Percentiles rank a stretch among this genome's conserved stretches.
These are phyloP conservation scores for Trichoderma koningii DNA, from an alignment of 2,329 filamentous ascomycete genomes.

Conservation along the genomic window DNA sequence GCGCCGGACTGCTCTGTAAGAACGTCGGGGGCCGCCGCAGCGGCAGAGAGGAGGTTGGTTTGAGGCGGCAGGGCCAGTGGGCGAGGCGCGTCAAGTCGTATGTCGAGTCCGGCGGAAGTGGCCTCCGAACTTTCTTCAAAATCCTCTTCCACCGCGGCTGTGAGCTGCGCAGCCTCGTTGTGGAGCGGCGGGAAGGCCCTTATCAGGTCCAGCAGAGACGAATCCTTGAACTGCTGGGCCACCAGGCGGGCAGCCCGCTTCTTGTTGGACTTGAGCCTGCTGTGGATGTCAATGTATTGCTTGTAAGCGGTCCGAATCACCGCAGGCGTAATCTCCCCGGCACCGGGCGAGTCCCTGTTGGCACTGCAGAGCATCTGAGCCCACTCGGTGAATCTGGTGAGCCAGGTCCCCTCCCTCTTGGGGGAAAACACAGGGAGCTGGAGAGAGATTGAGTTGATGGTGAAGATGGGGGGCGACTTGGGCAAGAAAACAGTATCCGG, in stretches of 20 bases:
- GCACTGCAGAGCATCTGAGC: slow-evolving; percentile 36
- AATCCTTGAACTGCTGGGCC: slow-evolving; percentile 34
- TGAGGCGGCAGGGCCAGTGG: neutral
- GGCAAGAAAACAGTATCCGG: slow-evolving; percentile 30
- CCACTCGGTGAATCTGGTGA: slow-evolving; percentile 42
- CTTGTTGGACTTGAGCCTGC: slow-evolving; percentile 38
- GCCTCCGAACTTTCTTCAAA: neutral
- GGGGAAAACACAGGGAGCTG: slow-evolving; percentile 36
- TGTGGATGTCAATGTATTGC: slow-evolving; percentile 38
- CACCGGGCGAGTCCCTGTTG: slow-evolving; percentile 32
- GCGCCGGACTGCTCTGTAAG: neutral
- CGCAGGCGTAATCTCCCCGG: slow-evolving; percentile 32
- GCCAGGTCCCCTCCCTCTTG: slow-evolving; percentile 40
- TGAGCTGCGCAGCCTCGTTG: neutral
- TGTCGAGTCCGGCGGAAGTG: neutral
- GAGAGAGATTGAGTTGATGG: slow-evolving; percentile 31
- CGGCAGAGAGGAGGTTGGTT: neutral
- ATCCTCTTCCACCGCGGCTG: neutral
- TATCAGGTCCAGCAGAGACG: slow-evolving; percentile 32
- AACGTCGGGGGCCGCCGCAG: neutral
- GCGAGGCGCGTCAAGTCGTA: neutral
- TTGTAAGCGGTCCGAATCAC: slow-evolving; percentile 36
- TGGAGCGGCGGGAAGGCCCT: slow-evolving; percentile 27
- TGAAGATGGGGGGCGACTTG: slow-evolving; percentile 32
- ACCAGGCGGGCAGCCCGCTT: slow-evolving; percentile 40